These are phyloP conservation scores for Anacardium occidentale DNA, from an alignment of 345 rosid genomes.

Conservation along the genomic window DNA sequence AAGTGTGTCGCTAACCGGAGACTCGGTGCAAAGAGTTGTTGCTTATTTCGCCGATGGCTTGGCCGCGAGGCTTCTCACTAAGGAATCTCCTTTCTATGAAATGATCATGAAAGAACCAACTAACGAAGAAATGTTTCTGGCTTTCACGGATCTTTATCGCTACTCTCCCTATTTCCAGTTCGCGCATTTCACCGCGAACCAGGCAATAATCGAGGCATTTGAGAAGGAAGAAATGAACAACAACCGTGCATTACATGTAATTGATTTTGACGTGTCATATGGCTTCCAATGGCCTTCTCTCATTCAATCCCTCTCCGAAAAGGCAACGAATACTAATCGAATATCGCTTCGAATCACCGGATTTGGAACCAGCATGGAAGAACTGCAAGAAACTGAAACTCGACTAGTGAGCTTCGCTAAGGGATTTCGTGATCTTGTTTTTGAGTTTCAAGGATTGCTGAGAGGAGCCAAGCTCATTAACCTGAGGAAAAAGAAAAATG, in stretches of 20 bases:
- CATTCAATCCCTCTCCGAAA: conserved; percentile 66
- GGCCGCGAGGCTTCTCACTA: conserved; percentile 48
- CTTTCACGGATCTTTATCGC: conserved; percentile 53
- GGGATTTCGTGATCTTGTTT: conserved; percentile 44
- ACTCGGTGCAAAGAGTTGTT: conserved; percentile 60
- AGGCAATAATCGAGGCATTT: conserved; percentile 54
- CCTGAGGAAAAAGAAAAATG: conserved; percentile 46
- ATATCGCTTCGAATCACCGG: conserved; percentile 50
- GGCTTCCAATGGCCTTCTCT: conserved; percentile 79
- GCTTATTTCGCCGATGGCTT: conserved; percentile 64
- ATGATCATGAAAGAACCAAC: conserved; percentile 59
- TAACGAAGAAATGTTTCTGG: conserved; percentile 42
- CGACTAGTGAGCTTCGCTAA: conserved; percentile 54
- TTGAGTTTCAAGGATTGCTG: conserved; percentile 57
- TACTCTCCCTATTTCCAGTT: conserved; percentile 66
- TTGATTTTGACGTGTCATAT: conserved; percentile 57
- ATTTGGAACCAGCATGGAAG: conserved; percentile 45
- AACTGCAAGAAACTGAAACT: conserved; percentile 55
- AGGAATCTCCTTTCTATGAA: conserved; percentile 52
- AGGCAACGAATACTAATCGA: conserved; percentile 33
- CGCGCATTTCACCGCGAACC: conserved; percentile 76
- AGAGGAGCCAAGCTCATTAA: conserved; percentile 34
- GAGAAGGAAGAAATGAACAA: conserved; percentile 41
- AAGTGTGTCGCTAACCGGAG: conserved; percentile 46
- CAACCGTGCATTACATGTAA: conserved; percentile 47